Evolutionary conservation across 192 early-diverging fungal species (phyloP), one percentile per base, ranked within the genome.

Genomic region (Anaeromyces robustus): DNA sequence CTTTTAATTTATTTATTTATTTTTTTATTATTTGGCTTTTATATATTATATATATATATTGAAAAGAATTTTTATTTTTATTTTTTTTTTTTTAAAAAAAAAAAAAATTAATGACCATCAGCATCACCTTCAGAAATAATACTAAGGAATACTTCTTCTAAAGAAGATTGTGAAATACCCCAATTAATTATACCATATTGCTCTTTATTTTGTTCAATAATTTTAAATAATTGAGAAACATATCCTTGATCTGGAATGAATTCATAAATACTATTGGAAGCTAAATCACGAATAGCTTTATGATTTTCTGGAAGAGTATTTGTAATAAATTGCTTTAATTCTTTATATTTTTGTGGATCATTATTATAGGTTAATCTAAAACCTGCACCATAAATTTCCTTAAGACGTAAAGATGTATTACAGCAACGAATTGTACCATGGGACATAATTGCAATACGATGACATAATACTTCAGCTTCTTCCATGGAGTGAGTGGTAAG

Each of bases 401-500:
- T 92, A 78, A 94, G 87, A 43, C 88, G 85, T 28, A 89, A 82
- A 30, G 88, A 88, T 29, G 85, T 83, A 68, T 89, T 92, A 16
- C 92, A 84, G 81, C 92, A 94, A 32, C 91, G 86, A 78, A 93
- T 77, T 3, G 89, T 90, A 32, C 93, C 93, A 80, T 93, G 89
- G 43, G 92, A 86, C 89, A 94, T 93, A 79, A 94, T 94, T 68
- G 90, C 93, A 79, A 94, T 94, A 37, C 89, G 84, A 22, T 91
- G 84, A 82, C 93, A 94, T 34, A 93, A 83, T 12, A 89, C 89
- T 81, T 94, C 92, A 52, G 93, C 93, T 85, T 94, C 93, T 82
- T 94, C 92, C 93, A 94, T 93, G 11, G 88, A 89, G 43, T 28
- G 29, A 59, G 77, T 28, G 34, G 86, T 84, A 81, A 89, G 80